A percentile compares a stretch with the other conserved stretches of the same genome.
phyloP scores from a whole-genome alignment of 2,329 filamentous ascomycete genomes.

The Verticillium dahliae region DNA sequence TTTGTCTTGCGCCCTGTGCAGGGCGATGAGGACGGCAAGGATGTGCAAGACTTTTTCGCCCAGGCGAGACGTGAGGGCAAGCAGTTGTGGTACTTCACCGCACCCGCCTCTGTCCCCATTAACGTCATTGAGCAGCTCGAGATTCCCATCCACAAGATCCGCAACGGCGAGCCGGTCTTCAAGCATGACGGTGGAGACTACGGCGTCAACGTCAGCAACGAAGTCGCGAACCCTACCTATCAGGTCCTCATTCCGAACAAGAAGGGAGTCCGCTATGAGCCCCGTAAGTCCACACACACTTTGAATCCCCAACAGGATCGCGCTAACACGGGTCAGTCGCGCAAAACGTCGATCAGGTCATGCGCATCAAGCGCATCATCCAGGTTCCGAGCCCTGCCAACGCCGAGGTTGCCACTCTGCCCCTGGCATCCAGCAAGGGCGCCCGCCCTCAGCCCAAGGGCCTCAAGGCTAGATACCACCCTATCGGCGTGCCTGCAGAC shows the following conservation, averaged over 20 bases:
- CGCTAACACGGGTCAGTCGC: slow-evolving; percentile 13
- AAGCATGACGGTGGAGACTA: slow-evolving; percentile 59
- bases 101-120: slow-evolving; percentile 63
- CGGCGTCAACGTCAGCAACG: slow-evolving; percentile 46
- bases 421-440: slow-evolving; percentile 38
- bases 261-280: slow-evolving; percentile 45
- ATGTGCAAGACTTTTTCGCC: slow-evolving; percentile 49
- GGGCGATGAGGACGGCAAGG: slow-evolving; percentile 32
- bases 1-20: slow-evolving; percentile 46
- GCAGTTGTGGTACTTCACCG: slow-evolving; percentile 76
- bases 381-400: slow-evolving; percentile 38
- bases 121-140: slow-evolving; percentile 59
- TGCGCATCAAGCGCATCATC: slow-evolving; percentile 60
- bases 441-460: slow-evolving; percentile 61
- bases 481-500: slow-evolving; percentile 47
- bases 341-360: slow-evolving; percentile 46
- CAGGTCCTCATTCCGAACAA: slow-evolving; percentile 55
- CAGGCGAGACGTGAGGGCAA: slow-evolving; percentile 58
- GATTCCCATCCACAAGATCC: slow-evolving; percentile 49
- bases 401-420: slow-evolving; percentile 25
- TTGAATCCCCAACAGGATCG: not conserved
- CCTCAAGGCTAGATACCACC: slow-evolving; percentile 60
- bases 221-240: slow-evolving; percentile 40
- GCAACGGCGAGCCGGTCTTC: slow-evolving; percentile 48
- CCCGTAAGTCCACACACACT: slow-evolving; percentile 34